Conservation (phyloP, 805 yeast species). For the Candida maris region DNA sequence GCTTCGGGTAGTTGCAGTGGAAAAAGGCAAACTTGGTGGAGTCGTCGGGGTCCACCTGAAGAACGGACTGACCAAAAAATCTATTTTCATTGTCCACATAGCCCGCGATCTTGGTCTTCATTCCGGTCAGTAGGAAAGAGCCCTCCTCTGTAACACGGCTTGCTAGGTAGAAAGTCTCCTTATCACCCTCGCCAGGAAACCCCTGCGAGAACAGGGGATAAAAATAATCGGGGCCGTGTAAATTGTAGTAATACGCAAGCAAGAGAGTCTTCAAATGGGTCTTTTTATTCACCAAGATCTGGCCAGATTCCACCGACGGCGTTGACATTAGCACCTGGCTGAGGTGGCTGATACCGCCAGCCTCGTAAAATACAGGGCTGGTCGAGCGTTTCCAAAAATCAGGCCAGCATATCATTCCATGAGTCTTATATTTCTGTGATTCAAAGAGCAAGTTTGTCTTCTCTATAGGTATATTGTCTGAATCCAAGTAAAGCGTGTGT, state of each 20-base stretch:
- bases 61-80: slow-evolving; percentile 30
- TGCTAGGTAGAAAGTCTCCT: slow-evolving; percentile 71
- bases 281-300: slow-evolving; percentile 57
- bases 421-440: slow-evolving; percentile 38
- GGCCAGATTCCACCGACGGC: slow-evolving; percentile 70
- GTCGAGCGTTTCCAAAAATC: slow-evolving; percentile 68
- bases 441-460: slow-evolving; percentile 40
- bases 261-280: slow-evolving; percentile 56
- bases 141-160: slow-evolving; percentile 42
- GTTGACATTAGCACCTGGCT: slow-evolving; percentile 37
- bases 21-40: slow-evolving; percentile 23
- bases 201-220: slow-evolving; percentile 71
- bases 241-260: slow-evolving; percentile 60
- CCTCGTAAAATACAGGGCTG: slow-evolving; percentile 46
- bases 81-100: slow-evolving; percentile 21
- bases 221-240: slow-evolving; percentile 62
- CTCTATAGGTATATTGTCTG: slow-evolving; percentile 45
- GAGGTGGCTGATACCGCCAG: slow-evolving; percentile 41
- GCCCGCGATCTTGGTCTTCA: slow-evolving; percentile 30
- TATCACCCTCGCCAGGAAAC: slow-evolving; percentile 76
- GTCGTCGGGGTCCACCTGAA: slow-evolving; percentile 29
- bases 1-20: slow-evolving; percentile 32
- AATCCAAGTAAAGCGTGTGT: slow-evolving; percentile 44
- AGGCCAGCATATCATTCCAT: slow-evolving; percentile 58
- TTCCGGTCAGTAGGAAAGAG: slow-evolving; percentile 26